Conservation (phyloP, 805 yeast species). For the Saturnispora sanitii region DNA sequence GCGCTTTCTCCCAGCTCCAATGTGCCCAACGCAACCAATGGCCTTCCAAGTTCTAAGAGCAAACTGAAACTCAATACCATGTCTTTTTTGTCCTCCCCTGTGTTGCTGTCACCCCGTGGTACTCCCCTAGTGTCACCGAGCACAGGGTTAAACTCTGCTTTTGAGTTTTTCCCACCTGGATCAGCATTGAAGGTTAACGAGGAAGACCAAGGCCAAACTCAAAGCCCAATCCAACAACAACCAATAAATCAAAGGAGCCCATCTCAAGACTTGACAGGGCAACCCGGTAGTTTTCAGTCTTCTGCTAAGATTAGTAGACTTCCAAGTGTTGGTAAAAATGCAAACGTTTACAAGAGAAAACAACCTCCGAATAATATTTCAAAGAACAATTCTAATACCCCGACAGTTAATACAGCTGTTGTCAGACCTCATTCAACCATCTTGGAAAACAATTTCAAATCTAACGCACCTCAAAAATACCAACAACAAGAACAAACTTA, state of each 20-base stretch:
- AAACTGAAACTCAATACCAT: constrained; percentile 20
- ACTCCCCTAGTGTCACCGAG: constrained; percentile 24
- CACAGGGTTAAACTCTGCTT: not conserved
- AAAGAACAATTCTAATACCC: not conserved
- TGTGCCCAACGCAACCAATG: not conserved
- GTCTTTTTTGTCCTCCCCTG: constrained; percentile 15
- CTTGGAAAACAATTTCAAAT: constrained; percentile 24
- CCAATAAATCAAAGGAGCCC: not conserved
- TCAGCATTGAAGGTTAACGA: not conserved
- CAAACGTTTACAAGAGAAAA: not conserved
- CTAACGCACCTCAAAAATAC: constrained; percentile 32
- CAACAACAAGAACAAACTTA: constrained; percentile 46
- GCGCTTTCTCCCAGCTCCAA: constrained; percentile 9
- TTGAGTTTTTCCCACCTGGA: constrained; percentile 7
- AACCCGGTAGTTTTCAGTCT: constrained; percentile 1
- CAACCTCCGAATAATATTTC: not conserved
- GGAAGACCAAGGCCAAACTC: not conserved
- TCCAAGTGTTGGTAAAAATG: constrained; percentile 1
- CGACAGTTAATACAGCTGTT: not conserved
- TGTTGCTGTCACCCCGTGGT: constrained; percentile 25
- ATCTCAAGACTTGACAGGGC: not conserved
- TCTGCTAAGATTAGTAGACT: constrained; percentile 2
- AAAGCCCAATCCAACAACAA: not conserved
- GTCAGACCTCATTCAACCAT: constrained; percentile 24
- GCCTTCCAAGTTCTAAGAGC: constrained; percentile 1